Percentiles rank a stretch among this genome's conserved stretches.
Evolutionary conservation across 768 basidiomycete genomes (phyloP).

Genomic region (Coprinopsis strossmayeri): DNA sequence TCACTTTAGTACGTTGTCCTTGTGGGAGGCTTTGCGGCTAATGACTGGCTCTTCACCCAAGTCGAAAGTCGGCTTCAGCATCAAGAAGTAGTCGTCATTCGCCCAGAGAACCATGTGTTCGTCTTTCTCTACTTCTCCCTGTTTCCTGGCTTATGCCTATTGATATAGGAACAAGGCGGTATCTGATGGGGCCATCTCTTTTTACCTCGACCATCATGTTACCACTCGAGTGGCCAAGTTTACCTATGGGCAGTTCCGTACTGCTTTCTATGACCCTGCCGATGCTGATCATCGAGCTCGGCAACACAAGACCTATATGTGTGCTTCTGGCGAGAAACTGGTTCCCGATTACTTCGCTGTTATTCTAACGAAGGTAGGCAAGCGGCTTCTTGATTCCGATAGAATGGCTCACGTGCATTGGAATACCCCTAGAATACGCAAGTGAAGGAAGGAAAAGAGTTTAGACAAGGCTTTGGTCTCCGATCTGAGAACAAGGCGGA

Average conservation of each 20-base stretch:
- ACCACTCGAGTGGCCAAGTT: slow-evolving; percentile 39
- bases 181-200: slow-evolving; percentile 41
- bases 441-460: slow-evolving; percentile 39
- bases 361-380: slow-evolving; percentile 36
- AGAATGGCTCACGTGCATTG: neutral
- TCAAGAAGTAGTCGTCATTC: slow-evolving; percentile 27
- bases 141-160: neutral
- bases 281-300: slow-evolving; percentile 36
- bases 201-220: slow-evolving; percentile 43
- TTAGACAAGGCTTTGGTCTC: slow-evolving; percentile 15
- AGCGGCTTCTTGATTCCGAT: neutral
- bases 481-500: slow-evolving; percentile 7
- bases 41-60: slow-evolving; percentile 35
- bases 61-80: slow-evolving; percentile 28
- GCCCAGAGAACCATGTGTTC: slow-evolving; percentile 42
- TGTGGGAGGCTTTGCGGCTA: slow-evolving; percentile 47
- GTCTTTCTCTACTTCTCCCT: slow-evolving; percentile 9
- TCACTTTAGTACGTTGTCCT: slow-evolving; percentile 27
- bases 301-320: slow-evolving; percentile 21
- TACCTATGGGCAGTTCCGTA: slow-evolving; percentile 42
- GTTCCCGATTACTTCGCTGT: slow-evolving; percentile 36
- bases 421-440: slow-evolving; percentile 29
- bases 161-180: slow-evolving; percentile 37
- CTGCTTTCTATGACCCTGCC: slow-evolving; percentile 25
- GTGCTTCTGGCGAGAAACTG: slow-evolving; percentile 31